phyloP scores from a whole-genome alignment of 176 grass and related monocot genomes.

The Carex parvula region DNA sequence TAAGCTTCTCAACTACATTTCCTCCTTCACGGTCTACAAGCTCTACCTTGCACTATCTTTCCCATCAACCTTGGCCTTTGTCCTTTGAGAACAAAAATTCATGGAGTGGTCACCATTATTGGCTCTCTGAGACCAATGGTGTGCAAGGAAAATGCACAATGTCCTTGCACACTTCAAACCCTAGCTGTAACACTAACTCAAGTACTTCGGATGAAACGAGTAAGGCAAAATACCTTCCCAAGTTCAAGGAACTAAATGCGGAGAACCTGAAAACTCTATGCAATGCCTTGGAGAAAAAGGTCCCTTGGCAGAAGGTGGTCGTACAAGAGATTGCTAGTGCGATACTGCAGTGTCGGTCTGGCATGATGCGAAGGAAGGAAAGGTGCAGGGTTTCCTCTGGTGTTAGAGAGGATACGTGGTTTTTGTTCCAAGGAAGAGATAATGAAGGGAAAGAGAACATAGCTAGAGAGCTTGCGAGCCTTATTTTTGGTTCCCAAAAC shows the following conservation, averaged over 20 bases:
- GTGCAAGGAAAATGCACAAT: not conserved
- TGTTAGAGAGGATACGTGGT: slow-evolving; percentile 48
- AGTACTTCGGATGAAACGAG: slow-evolving; percentile 27
- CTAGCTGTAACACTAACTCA: slow-evolving; percentile 37
- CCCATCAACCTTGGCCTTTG: slow-evolving; percentile 30
- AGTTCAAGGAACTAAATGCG: slow-evolving; percentile 75
- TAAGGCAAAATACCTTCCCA: slow-evolving; percentile 27
- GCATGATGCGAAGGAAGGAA: slow-evolving; percentile 49
- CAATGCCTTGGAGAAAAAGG: slow-evolving; percentile 46
- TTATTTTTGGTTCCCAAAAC: slow-evolving; percentile 54
- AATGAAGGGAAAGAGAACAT: slow-evolving; percentile 56
- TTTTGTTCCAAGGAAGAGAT: slow-evolving; percentile 77
- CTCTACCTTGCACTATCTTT: slow-evolving; percentile 28
- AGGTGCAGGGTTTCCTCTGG: slow-evolving; percentile 13
- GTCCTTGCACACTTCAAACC: slow-evolving; percentile 6
- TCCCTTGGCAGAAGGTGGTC: slow-evolving; percentile 35
- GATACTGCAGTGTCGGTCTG: slow-evolving; percentile 67
- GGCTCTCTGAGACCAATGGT: not conserved
- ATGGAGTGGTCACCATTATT: slow-evolving; percentile 18
- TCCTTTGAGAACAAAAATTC: slow-evolving; percentile 30
- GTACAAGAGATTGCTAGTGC: slow-evolving; percentile 56
- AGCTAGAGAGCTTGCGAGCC: slow-evolving; percentile 56
- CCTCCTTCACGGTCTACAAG: slow-evolving; percentile 32
- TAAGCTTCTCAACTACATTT: slow-evolving; percentile 53
- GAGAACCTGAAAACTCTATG: slow-evolving; percentile 81